Evolutionary conservation across 2,329 filamentous ascomycete genomes (phyloP).

Genomic region (Hortaea werneckii): DNA sequence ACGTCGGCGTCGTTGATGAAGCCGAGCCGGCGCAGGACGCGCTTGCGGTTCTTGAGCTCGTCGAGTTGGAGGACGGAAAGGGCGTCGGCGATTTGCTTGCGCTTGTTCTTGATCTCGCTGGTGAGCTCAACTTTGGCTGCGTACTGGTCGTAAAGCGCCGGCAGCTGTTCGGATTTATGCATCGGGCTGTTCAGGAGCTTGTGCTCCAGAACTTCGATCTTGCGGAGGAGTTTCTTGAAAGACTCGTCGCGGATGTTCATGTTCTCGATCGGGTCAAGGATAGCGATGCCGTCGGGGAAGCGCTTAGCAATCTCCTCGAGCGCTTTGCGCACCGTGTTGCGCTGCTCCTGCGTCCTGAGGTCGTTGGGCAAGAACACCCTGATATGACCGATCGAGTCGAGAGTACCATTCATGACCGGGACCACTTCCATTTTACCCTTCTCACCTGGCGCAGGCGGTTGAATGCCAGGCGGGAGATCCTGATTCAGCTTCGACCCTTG

Average conservation of each 20-base stretch:
- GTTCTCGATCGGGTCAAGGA: constrained; percentile 87
- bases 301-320: constrained; percentile 72
- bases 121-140: constrained; percentile 64
- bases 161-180: constrained; percentile 77
- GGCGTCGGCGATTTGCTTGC: constrained; percentile 76
- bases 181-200: constrained; percentile 79
- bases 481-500: constrained; percentile 18
- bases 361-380: constrained; percentile 76
- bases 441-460: constrained; percentile 52
- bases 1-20: constrained; percentile 96
- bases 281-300: constrained; percentile 84
- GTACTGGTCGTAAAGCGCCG: constrained; percentile 80
- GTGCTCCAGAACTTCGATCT: constrained; percentile 95
- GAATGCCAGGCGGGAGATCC: constrained; percentile 54
- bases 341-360: constrained; percentile 55
- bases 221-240: constrained; percentile 83
- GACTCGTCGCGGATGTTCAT: constrained; percentile 89
- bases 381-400: constrained; percentile 75
- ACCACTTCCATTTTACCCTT: constrained; percentile 69
- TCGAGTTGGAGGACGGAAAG: constrained; percentile 87
- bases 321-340: constrained; percentile 56
- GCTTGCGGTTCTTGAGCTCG: constrained; percentile 90
- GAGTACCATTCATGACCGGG: constrained; percentile 73
- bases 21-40: constrained; percentile 81
- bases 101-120: constrained; percentile 75